Evolutionary conservation across 768 basidiomycete species (phyloP).

Genomic region (Artomyces pyxidatus): DNA sequence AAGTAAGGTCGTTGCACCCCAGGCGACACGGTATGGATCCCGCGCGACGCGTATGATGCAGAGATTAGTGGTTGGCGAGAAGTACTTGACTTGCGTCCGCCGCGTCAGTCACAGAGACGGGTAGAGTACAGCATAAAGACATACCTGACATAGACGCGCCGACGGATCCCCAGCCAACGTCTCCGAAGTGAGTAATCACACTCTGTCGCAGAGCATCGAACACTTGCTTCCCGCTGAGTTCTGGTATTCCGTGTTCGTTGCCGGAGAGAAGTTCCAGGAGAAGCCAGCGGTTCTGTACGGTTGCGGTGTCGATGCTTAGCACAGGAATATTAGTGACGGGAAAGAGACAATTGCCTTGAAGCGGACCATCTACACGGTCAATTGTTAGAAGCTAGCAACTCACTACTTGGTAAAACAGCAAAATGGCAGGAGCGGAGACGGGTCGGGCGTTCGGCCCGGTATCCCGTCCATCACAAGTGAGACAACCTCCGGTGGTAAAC

Average conservation of each 20-base stretch:
- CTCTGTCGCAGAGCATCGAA: constrained; percentile 64
- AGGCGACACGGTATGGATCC: constrained; percentile 71
- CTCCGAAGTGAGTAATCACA: constrained; percentile 68
- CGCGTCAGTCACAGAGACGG: background rate
- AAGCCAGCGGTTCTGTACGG: constrained; percentile 68
- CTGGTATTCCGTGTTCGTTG: constrained; percentile 15
- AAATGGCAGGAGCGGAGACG: too few relatives aligned
- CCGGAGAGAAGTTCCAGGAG: constrained; percentile 65
- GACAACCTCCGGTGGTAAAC: too few relatives aligned
- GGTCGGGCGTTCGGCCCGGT: too few relatives aligned
- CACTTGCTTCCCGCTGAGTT: constrained; percentile 55
- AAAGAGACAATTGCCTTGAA: constrained; percentile 45
- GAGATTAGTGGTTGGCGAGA: constrained; percentile 73
- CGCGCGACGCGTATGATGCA: constrained; percentile 83
- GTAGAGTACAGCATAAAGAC: constrained; percentile 15
- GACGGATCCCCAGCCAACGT: constrained; percentile 80
- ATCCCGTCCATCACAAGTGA: too few relatives aligned
- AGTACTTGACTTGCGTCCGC: constrained; percentile 66
- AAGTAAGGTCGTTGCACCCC: constrained; percentile 72
- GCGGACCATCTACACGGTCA: too few relatives aligned
- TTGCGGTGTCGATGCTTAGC: background rate
- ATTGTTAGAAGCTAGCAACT: too few relatives aligned
- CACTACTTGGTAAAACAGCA: too few relatives aligned
- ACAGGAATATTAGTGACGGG: background rate
- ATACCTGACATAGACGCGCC: constrained; percentile 62